These are phyloP conservation scores for Angomonas ambiguus DNA, from an alignment of 208 protist species.

Conservation along the genomic window DNA sequence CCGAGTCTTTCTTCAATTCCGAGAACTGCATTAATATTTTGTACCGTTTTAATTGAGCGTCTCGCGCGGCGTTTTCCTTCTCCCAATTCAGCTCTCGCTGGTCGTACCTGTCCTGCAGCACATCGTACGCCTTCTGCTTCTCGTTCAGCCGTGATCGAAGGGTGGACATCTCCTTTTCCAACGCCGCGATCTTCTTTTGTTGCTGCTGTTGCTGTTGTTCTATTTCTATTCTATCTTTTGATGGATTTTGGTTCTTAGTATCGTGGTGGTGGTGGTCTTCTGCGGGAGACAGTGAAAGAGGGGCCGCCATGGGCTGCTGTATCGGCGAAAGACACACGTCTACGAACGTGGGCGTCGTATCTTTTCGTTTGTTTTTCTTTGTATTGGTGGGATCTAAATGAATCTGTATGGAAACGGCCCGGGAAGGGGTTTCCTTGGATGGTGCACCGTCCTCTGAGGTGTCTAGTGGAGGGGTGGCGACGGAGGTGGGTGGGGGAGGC, in stretches of 20 bases:
- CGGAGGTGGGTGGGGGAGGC: too few relatives aligned
- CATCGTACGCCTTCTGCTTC: not conserved
- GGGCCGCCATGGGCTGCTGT: not conserved
- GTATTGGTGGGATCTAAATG: not conserved
- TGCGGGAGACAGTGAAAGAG: not conserved
- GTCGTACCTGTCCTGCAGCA: not conserved
- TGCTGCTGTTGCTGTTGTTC: not conserved
- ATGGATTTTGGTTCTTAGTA: not conserved
- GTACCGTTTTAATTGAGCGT: not conserved
- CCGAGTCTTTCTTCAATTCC: slow-evolving; percentile 1
- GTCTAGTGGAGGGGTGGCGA: too few relatives aligned
- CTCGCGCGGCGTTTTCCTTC: not conserved
- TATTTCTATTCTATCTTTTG: not conserved
- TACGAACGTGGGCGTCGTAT: not conserved
- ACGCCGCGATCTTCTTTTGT: not conserved
- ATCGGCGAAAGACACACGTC: not conserved
- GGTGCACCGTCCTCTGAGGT: not conserved
- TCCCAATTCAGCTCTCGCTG: not conserved
- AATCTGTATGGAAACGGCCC: not conserved
- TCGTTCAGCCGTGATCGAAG: not conserved
- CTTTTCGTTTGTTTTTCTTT: not conserved
- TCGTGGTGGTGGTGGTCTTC: not conserved
- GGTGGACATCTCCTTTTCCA: not conserved
- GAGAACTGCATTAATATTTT: slow-evolving; percentile 3
- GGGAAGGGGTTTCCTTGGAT: not conserved